Conservation (phyloP, 1,284 basidiomycete genomes). For the Puccinia hordei region DNA sequence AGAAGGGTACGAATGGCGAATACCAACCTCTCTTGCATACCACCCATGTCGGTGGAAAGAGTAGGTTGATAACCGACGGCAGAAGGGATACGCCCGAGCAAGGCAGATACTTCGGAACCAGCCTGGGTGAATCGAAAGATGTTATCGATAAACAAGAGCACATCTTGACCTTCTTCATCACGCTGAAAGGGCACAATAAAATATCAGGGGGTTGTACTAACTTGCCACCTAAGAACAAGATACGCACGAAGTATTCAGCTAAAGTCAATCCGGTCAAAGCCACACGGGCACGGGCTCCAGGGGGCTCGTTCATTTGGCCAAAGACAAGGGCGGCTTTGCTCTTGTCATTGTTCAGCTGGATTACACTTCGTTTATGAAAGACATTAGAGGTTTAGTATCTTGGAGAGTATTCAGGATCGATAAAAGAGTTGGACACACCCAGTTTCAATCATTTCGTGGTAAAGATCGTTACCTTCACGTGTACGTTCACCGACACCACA, state of each 20-base stretch:
- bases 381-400: neutral
- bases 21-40: conserved; percentile 72
- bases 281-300: conserved; percentile 99
- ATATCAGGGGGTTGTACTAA: neutral
- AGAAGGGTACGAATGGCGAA: conserved; percentile 63
- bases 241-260: conserved; percentile 86
- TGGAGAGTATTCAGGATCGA: no score
- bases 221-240: neutral
- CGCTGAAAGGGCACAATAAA: conserved; percentile 61
- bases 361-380: conserved; percentile 82
- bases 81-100: conserved; percentile 99
- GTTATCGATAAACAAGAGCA: conserved; percentile 99
- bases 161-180: conserved; percentile 99
- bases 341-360: conserved; percentile 67
- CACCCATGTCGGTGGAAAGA: conserved; percentile 99
- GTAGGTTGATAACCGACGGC: conserved; percentile 99
- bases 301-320: conserved; percentile 99
- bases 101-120: conserved; percentile 98
- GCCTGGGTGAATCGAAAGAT: conserved; percentile 99
- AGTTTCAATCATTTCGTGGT: conserved; percentile 27
- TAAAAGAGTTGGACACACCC: neutral
- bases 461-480: conserved; percentile 89
- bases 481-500: conserved; percentile 99
- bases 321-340: conserved; percentile 99
- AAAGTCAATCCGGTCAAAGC: conserved; percentile 98